Evolutionary conservation across 352 stramenopile genomes (phyloP), one percentile per base, ranked within the genome.

Genomic region (Globisporangium echinulatum): DNA sequence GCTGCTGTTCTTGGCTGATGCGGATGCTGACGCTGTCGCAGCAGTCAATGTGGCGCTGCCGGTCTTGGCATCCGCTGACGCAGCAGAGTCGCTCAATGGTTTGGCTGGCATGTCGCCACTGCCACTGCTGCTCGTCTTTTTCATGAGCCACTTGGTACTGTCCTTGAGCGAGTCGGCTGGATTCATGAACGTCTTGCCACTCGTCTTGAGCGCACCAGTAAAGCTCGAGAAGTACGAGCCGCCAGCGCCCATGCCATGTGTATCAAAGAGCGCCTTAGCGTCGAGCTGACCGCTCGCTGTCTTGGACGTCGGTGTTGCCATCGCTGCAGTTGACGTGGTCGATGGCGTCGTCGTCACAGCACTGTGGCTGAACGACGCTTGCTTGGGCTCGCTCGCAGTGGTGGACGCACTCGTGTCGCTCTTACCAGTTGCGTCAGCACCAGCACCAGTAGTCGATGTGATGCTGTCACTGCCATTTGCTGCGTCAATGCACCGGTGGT

Each of bases 161-260:
- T n/a, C n/a, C n/a, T n/a, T n/a, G n/a, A n/a, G n/a, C n/a, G n/a
- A n/a, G n/a, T n/a, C n/a, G n/a, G n/a, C n/a, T n/a, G n/a, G n/a
- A n/a, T n/a, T n/a, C n/a, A n/a, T n/a, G n/a, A n/a, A n/a, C n/a
- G n/a, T n/a, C n/a, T n/a, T n/a, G n/a, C n/a, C n/a, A 44, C 80
- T 70, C 11, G 68, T 85, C 53, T 92, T 92, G 13, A 94, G 66
- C 1, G 77, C 80, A 7, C 72, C 82, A 4, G 82, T 50, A 57
- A 94, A 86, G 52, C 69, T 83, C 7, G 78, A 90, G 48, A 92
- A 88, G 49, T 90, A 90, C 25, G 75, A 83, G 39, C 56, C 73
- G 17, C 56, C 43, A 0, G 60, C 52, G n/a, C 25, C 48, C 1
- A 58, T 44, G 7, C 60, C 44, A 33, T 71, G 71, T 36, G 50